Evolutionary conservation across 306 rosid genomes (phyloP).

Genomic region (Betula pendula): DNA sequence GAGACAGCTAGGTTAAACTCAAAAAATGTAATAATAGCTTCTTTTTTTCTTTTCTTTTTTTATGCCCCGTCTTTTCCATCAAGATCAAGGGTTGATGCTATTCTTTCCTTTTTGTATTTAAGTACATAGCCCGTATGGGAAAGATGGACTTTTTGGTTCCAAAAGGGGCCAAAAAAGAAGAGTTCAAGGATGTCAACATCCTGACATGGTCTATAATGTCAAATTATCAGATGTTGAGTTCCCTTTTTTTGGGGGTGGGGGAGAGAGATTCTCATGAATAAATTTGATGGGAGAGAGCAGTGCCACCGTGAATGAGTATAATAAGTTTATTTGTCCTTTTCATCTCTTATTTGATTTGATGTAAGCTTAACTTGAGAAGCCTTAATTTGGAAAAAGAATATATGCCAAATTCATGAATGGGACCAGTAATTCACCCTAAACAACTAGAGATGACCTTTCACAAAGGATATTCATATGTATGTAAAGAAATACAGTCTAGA

Average conservation of each 20-base stretch:
- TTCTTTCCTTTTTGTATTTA: constrained; percentile 38
- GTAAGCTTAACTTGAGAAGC: constrained; percentile 28
- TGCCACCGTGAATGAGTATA: constrained; percentile 7
- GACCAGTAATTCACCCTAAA: constrained; percentile 37
- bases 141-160: constrained; percentile 33
- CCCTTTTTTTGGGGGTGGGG: constrained; percentile 42
- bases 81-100: constrained; percentile 31
- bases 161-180: constrained; percentile 21
- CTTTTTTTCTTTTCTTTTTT: constrained; percentile 19
- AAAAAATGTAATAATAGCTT: constrained; percentile 15
- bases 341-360: constrained; percentile 23
- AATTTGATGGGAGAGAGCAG: constrained; percentile 41
- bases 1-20: constrained; percentile 26
- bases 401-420: constrained; percentile 43
- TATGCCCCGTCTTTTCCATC: constrained; percentile 33
- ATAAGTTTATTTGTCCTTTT: constrained; percentile 22
- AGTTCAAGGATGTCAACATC: constrained; percentile 43
- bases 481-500: neutral
- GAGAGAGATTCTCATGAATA: constrained; percentile 53
- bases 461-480: constrained; percentile 33
- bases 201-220: constrained; percentile 29
- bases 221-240: constrained; percentile 30
- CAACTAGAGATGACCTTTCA: constrained; percentile 32
- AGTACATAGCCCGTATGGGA: constrained; percentile 45
- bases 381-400: constrained; percentile 34